Evolutionary conservation across 805 yeast genomes (phyloP), one percentile per base, ranked within the genome.

Genomic region (Pichia eremophila): DNA sequence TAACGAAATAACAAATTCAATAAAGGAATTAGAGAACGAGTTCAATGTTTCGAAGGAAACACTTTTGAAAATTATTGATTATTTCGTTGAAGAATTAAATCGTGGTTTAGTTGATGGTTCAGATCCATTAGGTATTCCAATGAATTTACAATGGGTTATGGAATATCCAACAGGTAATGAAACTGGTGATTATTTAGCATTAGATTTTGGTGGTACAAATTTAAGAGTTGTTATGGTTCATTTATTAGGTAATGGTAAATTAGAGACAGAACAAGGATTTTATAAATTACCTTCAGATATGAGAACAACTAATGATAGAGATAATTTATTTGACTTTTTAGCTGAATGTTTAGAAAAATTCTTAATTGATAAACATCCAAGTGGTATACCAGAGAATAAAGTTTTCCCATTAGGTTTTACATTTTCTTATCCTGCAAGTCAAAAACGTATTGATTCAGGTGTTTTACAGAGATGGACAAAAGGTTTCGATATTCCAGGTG

Each of bases 391-490:
- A 7, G 66, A 62, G 37, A 68, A 74, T 22, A 67, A 69, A 27
- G 71, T 77, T 41, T 73, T 85, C 58, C 93, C 95, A 52, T 75
- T 93, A 58, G 98, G 99, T 45, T 93, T 93, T 78, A 93, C 99
- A 37, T 93, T 93, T 74, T 84, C 95, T 11, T 93, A 85, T 72
- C 99, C 99, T 29, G 85, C 85, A 44, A 70, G 84, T 35, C 99
- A 93, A 70, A 65, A 71, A 54, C 83, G 82, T 54, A 88, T 93
- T 64, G 82, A 86, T 71, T 74, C 79, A 55, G 99, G 99, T 67
- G 66, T 86, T 50, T 76, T 91, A 65, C 96, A 90, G 74, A 80
- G 95, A 68, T 93, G 99, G 99, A 93, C 99, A 54, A 93, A 93
- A 73, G 99, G 99, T 55, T 93, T 86, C 70, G 96, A 93, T 67